Percentiles rank a stretch among this genome's conserved stretches.
These are phyloP conservation scores for Casuarina glauca DNA, from an alignment of 306 rosid genomes.

Conservation along the genomic window DNA sequence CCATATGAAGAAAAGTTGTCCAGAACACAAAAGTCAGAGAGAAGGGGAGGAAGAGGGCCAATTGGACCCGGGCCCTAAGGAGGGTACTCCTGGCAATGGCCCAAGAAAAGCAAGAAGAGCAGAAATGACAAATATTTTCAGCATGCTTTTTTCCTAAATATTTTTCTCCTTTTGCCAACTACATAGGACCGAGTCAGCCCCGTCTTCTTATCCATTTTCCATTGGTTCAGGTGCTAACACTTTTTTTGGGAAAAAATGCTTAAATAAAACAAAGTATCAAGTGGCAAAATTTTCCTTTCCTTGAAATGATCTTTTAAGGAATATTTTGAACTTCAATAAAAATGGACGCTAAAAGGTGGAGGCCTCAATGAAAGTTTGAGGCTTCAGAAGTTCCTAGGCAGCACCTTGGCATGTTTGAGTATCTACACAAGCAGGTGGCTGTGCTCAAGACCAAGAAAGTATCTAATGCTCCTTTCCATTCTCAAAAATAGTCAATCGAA, in stretches of 20 bases:
- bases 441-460: background rate
- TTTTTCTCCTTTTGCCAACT: background rate
- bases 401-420: background rate
- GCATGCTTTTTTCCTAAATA: background rate
- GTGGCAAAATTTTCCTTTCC: background rate
- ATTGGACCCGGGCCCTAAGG: no score
- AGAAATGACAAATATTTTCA: background rate
- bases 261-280: background rate
- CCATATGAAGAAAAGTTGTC: no score
- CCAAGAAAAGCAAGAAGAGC: background rate
- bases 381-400: background rate
- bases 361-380: background rate
- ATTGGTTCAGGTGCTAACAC: background rate
- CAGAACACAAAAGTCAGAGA: background rate
- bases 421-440: background rate
- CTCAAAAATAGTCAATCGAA: background rate
- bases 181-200: no score
- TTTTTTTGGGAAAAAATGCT: background rate
- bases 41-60: background rate
- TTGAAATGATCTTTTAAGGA: background rate
- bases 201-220: background rate
- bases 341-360: background rate
- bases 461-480: background rate
- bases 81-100: background rate
- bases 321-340: background rate